Evolutionary conservation across 495 filamentous ascomycete species (phyloP), one percentile per base, ranked within the genome.

Genomic region (Hyaloscypha finlandica): DNA sequence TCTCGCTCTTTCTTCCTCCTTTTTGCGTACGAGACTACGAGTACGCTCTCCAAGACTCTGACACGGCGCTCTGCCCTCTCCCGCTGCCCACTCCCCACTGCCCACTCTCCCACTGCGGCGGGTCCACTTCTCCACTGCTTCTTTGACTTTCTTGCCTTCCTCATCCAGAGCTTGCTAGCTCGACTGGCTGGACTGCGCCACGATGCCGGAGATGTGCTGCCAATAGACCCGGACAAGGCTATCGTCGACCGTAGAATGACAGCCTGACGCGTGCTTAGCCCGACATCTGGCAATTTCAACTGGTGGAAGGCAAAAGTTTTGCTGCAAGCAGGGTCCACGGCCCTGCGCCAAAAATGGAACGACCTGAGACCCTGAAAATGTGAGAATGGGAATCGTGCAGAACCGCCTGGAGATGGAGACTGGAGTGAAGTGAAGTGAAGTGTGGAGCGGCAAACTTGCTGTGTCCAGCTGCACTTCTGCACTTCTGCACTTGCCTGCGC

Each of bases 281-380:
- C 19, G 55, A 30, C 20, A 29, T 16, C 55, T 29, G 20, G 12
- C 22, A 25, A 25, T 22, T 16, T 8, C 25, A 29, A 59, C 9
- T 37, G 29, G 29, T 32, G 56, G 25, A 32, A 32, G 35, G 30
- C 29, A 20, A 8, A 8, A 9, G 16, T 1, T 20, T 12, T 20
- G 31, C 51, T 55, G 56, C 51, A 39, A n/a, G 32, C 31, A 64
- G 62, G 62, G 51, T 58, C 53, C 52, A 45, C 51, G 42, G 42
- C 35, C 20, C 22, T n/a, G 35, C 53, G 30, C 53, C 20, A 11
- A 22, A 35, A n/a, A 37, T 32, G 19, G 9, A n/a, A 1, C 59
- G 59, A 61, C 48, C n/a, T 45, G 59, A 61, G 59, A 61, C 35
- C 59, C 59, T 35, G 16, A 61, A 61, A 61, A 29, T 61, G 57